phyloP scores from a whole-genome alignment of 345 rosid genomes.

The Kernera saxatilis region DNA sequence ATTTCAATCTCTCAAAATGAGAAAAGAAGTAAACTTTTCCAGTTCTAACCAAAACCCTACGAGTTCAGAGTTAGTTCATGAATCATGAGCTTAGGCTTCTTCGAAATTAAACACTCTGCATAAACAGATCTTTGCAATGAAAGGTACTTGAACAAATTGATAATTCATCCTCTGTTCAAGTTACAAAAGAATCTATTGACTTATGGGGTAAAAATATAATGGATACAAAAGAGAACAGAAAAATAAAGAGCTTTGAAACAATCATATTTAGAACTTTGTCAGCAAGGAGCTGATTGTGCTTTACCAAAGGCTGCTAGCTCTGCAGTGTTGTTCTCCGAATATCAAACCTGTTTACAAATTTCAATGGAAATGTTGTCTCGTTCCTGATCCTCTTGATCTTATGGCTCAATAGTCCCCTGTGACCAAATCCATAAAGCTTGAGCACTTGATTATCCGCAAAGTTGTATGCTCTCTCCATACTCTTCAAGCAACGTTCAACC shows the following conservation, averaged over 20 bases:
- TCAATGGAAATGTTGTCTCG: constrained; percentile 66
- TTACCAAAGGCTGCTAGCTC: constrained; percentile 31
- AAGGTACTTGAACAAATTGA: constrained; percentile 3
- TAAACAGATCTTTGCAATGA: neutral
- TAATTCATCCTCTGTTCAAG: neutral
- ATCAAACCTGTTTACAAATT: constrained; percentile 68
- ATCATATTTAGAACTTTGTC: neutral
- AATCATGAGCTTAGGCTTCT: neutral
- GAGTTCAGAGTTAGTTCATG: neutral
- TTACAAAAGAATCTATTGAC: neutral
- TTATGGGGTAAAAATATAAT: neutral
- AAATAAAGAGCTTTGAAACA: neutral
- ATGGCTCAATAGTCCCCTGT: constrained; percentile 87
- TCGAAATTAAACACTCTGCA: neutral
- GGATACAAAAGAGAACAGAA: neutral
- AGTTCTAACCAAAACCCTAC: neutral
- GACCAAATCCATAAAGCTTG: constrained; percentile 78
- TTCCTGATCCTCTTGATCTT: constrained; percentile 87
- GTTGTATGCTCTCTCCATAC: constrained; percentile 96
- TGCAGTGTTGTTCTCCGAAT: constrained; percentile 43
- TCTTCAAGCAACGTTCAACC: constrained; percentile 73
- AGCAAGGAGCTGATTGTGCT: neutral
- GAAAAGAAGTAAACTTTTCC: neutral
- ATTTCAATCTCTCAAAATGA: neutral
- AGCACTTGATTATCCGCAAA: constrained; percentile 95